A percentile compares a stretch with the other conserved stretches of the same genome.
Conservation (phyloP, 768 basidiomycete species). For the Phallus indusiatus region DNA sequence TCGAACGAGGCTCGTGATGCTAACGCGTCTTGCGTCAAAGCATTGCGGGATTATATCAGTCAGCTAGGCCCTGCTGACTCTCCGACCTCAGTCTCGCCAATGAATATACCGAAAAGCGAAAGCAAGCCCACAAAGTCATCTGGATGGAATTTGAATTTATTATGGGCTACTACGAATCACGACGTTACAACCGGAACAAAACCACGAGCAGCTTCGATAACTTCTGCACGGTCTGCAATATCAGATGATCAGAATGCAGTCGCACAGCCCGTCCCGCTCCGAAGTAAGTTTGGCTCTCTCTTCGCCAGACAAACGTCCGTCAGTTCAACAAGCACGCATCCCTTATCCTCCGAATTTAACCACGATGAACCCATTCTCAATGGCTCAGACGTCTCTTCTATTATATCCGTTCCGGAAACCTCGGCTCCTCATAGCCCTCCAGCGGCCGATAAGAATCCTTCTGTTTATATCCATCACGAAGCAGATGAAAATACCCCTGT, state of each 20-base stretch:
- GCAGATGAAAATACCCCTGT: not conserved
- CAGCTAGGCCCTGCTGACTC: constrained; percentile 54
- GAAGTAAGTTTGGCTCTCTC: constrained; percentile 62
- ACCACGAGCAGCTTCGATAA: constrained; percentile 19
- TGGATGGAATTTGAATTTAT: constrained; percentile 58
- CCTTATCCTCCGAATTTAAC: constrained; percentile 12
- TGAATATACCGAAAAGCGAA: not conserved
- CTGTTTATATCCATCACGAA: not conserved
- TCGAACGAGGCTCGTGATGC: constrained; percentile 80
- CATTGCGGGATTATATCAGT: constrained; percentile 73
- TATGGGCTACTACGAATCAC: constrained; percentile 29
- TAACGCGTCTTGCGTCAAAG: constrained; percentile 75
- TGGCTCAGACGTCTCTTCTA: constrained; percentile 49
- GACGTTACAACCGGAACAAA: constrained; percentile 16
- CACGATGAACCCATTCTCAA: constrained; percentile 36
- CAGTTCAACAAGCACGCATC: constrained; percentile 24
- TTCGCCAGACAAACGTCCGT: constrained; percentile 51
- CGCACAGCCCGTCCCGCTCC: constrained; percentile 32
- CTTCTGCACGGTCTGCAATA: constrained; percentile 14
- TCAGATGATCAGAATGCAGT: constrained; percentile 10
- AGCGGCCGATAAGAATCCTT: not conserved
- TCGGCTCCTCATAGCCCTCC: constrained; percentile 51
- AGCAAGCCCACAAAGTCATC: constrained; percentile 18
- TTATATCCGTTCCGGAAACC: constrained; percentile 33
- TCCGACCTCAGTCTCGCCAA: constrained; percentile 1